These are phyloP conservation scores for Cladorrhinum sp. DNA, from an alignment of 2,329 filamentous ascomycete species.

Conservation along the genomic window DNA sequence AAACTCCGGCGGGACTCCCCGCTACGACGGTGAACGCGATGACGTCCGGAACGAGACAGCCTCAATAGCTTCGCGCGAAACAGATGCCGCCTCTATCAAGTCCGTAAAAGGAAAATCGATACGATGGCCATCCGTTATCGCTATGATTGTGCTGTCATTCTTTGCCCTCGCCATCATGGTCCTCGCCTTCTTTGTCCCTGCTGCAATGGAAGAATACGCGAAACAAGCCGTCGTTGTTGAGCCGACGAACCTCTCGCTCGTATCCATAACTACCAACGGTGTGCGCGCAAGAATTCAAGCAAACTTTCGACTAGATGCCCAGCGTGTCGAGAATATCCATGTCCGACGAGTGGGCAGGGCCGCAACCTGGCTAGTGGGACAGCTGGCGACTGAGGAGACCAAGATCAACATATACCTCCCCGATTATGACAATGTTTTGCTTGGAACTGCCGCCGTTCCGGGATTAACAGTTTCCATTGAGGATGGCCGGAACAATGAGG, in stretches of 20 bases:
- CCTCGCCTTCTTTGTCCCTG: conserved; percentile 77
- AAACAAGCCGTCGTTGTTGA: conserved; percentile 78
- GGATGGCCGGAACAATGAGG: conserved; percentile 70
- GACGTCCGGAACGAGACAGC: conserved; percentile 30
- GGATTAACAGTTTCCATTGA: conserved; percentile 71
- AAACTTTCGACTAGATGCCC: conserved; percentile 76
- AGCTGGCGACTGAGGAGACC: conserved; percentile 71
- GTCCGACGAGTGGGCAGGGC: conserved; percentile 73
- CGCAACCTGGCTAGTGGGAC: conserved; percentile 74
- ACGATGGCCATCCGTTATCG: conserved; percentile 76
- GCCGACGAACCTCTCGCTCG: conserved; percentile 79
- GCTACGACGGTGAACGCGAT: conserved; percentile 40
- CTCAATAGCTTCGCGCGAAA: conserved; percentile 31
- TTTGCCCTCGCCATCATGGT: conserved; percentile 67
- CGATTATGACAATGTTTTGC: conserved; percentile 71
- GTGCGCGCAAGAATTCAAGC: conserved; percentile 78
- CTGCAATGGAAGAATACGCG: conserved; percentile 79
- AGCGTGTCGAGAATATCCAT: conserved; percentile 66
- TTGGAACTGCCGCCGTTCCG: conserved; percentile 76
- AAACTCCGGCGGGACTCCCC: conserved; percentile 35
- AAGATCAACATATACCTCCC: conserved; percentile 76
- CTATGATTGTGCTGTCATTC: conserved; percentile 63
- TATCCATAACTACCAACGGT: conserved; percentile 76
- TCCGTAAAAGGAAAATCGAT: conserved; percentile 39
- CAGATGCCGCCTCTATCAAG: conserved; percentile 23